Evolutionary conservation across 257 asterid species (phyloP).

Genomic region (Vinca minor): DNA sequence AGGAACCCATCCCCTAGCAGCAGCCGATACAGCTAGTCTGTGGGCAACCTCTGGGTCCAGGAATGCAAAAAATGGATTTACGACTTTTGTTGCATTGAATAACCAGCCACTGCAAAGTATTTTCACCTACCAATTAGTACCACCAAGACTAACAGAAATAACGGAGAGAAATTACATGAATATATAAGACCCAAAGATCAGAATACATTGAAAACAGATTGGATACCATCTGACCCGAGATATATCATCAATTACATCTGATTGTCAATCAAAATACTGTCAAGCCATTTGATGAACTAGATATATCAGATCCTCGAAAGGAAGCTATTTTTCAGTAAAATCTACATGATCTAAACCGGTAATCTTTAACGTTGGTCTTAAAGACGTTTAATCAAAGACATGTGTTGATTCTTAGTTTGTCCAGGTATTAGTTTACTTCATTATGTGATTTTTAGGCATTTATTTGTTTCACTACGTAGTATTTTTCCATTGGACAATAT

Average conservation of each 20-base stretch:
- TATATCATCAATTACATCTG: background rate
- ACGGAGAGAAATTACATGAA: background rate
- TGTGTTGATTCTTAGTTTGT: no score
- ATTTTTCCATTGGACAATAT: no score
- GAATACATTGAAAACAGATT: background rate
- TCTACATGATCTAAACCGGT: background rate
- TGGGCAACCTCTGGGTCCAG: conserved; percentile 96
- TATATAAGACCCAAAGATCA: background rate
- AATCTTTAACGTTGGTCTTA: background rate
- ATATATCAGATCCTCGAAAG: background rate
- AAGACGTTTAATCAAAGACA: no score
- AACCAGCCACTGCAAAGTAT: conserved; percentile 80
- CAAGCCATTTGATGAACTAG: background rate
- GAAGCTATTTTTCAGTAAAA: background rate
- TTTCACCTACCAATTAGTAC: background rate
- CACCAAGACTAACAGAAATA: background rate
- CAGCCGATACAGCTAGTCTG: conserved; percentile 85
- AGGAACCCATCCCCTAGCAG: conserved; percentile 99
- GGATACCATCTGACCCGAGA: background rate
- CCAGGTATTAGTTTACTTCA: no score
- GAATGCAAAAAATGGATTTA: conserved; percentile 88
- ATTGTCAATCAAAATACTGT: background rate
- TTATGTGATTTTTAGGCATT: no score
- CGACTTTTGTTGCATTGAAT: conserved; percentile 86
- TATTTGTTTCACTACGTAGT: no score